These are phyloP conservation scores for Urtica urens DNA, from an alignment of 306 rosid species.

Conservation along the genomic window DNA sequence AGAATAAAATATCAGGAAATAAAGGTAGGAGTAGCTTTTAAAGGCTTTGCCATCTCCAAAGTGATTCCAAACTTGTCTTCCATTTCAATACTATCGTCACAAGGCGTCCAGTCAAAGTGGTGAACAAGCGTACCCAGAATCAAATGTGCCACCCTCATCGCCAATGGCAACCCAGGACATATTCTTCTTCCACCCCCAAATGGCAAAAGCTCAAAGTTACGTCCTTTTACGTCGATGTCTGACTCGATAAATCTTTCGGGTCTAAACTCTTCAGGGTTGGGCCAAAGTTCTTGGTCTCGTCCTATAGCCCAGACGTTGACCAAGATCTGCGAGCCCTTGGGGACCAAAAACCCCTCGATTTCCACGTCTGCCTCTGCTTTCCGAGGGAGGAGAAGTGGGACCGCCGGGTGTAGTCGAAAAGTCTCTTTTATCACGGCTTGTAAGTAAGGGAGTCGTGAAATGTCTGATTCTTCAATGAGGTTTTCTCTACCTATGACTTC, in stretches of 20 bases:
- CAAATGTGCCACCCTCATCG: conserved; percentile 31
- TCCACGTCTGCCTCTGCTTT: conserved; percentile 33
- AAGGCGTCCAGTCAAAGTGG: conserved; percentile 53
- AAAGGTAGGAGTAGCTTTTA: conserved; percentile 25
- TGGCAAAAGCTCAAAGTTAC: conserved; percentile 35
- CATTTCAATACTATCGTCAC: conserved; percentile 25
- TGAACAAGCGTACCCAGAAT: conserved; percentile 43
- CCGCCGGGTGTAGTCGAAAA: conserved; percentile 28
- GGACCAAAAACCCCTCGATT: conserved; percentile 28
- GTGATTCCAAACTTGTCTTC: conserved; percentile 43
- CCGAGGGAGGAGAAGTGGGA: conserved; percentile 39
- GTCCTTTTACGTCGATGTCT: conserved; percentile 31
- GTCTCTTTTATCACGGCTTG: conserved; percentile 48
- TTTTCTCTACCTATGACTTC: conserved; percentile 37
- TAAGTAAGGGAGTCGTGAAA: conserved; percentile 28
- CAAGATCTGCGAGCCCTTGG: conserved; percentile 32
- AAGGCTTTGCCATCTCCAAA: conserved; percentile 25
- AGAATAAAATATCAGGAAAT: too few species aligned
- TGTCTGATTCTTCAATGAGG: conserved; percentile 39
- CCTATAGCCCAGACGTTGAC: conserved; percentile 43
- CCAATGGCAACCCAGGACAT: conserved; percentile 40
- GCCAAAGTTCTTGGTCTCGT: conserved; percentile 32
- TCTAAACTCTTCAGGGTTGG: conserved; percentile 20
- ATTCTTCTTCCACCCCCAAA: conserved; percentile 37
- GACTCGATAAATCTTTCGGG: conserved; percentile 47